These are phyloP conservation scores for Amaranthus palmeri DNA, from an alignment of 148 eudicot species.

Conservation along the genomic window DNA sequence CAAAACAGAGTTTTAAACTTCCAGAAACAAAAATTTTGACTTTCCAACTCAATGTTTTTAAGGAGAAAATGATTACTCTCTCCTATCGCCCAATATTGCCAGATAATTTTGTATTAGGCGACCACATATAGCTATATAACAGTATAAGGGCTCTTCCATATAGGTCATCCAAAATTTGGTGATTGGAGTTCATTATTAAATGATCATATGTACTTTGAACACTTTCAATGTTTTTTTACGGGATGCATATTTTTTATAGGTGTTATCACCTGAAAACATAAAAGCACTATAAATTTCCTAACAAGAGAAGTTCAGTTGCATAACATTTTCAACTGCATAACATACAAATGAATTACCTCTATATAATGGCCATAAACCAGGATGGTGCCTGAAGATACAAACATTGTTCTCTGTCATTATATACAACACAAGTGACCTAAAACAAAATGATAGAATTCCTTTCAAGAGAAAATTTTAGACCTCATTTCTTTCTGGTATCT, in stretches of 20 bases:
- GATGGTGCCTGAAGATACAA: conserved; percentile 58
- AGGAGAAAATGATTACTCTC: too few relatives aligned
- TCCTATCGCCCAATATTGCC: neutral
- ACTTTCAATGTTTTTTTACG: neutral
- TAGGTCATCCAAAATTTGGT: neutral
- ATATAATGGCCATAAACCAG: conserved; percentile 88
- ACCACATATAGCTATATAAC: neutral
- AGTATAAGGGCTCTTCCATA: neutral
- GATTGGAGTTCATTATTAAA: too few relatives aligned
- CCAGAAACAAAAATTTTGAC: too few relatives aligned
- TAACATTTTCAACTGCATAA: conserved; percentile 5
- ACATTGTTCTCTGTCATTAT: conserved; percentile 17
- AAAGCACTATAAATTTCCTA: neutral
- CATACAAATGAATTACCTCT: conserved; percentile 49
- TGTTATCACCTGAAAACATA: neutral
- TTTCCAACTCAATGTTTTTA: too few relatives aligned
- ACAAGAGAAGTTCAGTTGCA: neutral
- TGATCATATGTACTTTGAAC: neutral
- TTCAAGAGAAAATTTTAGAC: conserved; percentile 25
- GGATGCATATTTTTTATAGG: neutral
- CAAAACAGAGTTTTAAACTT: too few relatives aligned
- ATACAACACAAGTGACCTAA: conserved; percentile 16
- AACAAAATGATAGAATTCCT: neutral
- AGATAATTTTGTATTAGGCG: neutral
- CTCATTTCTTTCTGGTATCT: conserved; percentile 97